A percentile compares a stretch with the other conserved stretches of the same genome.
Conservation (phyloP, 805 yeast species). For the Wickerhamomyces chaumierensis region DNA sequence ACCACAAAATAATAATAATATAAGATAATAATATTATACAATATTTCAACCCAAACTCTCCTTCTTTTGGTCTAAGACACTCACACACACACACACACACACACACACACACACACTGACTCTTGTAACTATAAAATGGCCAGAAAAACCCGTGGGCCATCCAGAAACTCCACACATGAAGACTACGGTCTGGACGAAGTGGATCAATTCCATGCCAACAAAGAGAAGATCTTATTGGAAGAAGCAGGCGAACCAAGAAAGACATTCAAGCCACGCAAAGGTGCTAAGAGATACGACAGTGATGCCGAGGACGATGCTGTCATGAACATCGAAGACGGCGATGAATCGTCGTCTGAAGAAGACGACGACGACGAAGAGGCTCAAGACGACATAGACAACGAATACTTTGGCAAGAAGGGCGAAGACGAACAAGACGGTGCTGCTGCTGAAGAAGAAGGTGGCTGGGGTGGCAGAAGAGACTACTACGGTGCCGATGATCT, state of each 20-base stretch:
- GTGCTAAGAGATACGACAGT: conserved; percentile 23
- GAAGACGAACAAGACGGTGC: conserved; percentile 19
- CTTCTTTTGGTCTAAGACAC: too few relatives aligned
- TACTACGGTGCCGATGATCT: conserved; percentile 46
- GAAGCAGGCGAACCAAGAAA: conserved; percentile 31
- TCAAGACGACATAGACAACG: conserved; percentile 11
- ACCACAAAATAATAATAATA: too few relatives aligned
- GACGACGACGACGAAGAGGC: conserved; percentile 19
- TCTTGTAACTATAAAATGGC: too few relatives aligned
- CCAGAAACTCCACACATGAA: conserved; percentile 9
- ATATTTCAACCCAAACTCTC: too few relatives aligned
- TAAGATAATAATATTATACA: too few relatives aligned
- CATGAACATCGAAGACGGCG: conserved; percentile 34
- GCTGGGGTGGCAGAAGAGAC: conserved; percentile 33
- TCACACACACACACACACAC: too few relatives aligned
- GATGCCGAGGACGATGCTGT: conserved; percentile 35
- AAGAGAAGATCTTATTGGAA: conserved; percentile 44
- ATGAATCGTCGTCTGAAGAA: conserved; percentile 34
- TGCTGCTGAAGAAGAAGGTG: conserved; percentile 28
- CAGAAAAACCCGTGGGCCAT: conserved; percentile 6
- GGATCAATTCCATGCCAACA: conserved; percentile 52
- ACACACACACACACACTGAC: too few relatives aligned
- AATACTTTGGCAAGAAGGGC: conserved; percentile 18
- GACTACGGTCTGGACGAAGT: conserved; percentile 52
- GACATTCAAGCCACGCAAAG: conserved; percentile 16